These are phyloP conservation scores for Haberlea rhodopensis DNA, from an alignment of 257 asterid species.

Conservation along the genomic window DNA sequence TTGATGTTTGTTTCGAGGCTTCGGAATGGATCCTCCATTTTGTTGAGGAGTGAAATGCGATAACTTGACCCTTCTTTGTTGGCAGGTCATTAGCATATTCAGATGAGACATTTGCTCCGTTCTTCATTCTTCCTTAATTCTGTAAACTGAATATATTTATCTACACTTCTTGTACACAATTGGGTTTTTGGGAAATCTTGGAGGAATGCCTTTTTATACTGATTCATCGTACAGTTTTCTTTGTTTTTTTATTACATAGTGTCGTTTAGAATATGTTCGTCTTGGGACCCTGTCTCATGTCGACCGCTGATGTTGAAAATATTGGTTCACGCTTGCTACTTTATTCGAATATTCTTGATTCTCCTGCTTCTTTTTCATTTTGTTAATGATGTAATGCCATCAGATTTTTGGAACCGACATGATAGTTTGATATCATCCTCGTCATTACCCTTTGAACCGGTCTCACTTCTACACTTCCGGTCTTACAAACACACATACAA, in stretches of 20 bases:
- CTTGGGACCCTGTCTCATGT: slow-evolving; percentile 26
- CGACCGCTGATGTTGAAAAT: slow-evolving; percentile 26
- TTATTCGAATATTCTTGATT: no score
- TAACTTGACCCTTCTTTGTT: slow-evolving; percentile 37
- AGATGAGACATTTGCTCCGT: slow-evolving; percentile 42
- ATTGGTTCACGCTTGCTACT: no score
- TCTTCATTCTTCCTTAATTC: slow-evolving; percentile 18
- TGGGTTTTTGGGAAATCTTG: slow-evolving; percentile 18
- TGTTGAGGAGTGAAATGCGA: slow-evolving; percentile 46
- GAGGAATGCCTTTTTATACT: slow-evolving; percentile 27
- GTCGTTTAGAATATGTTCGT: slow-evolving; percentile 41
- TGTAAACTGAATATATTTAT: background rate
- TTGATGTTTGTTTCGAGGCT: slow-evolving; percentile 50
- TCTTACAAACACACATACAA: no score
- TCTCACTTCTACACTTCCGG: no score
- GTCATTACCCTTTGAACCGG: no score
- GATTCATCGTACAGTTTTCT: background rate
- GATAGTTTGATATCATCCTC: no score
- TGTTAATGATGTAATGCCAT: no score
- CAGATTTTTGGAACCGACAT: no score
- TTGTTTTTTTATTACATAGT: slow-evolving; percentile 1
- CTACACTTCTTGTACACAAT: background rate
- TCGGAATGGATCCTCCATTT: slow-evolving; percentile 58
- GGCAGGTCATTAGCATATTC: slow-evolving; percentile 24
- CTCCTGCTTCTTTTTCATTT: no score